Percentiles rank a stretch among this genome's conserved stretches.
Conservation (phyloP, 352 stramenopile genomes). For the Globisporangium takayamanum region DNA sequence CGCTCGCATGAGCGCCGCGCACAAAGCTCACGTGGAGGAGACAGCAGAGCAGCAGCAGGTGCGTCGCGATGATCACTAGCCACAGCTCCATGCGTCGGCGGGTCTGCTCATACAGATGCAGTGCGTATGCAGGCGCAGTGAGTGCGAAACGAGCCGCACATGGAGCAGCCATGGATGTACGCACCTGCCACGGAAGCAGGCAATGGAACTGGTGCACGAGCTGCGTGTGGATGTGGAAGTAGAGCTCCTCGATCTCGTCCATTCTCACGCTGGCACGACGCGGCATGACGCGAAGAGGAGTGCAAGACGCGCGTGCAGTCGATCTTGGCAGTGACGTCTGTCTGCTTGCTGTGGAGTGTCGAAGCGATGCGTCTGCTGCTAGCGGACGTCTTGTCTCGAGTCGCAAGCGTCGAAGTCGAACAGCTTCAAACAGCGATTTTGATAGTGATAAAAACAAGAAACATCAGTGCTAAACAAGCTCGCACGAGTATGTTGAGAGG, state of each 20-base stretch:
- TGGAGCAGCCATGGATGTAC: constrained; percentile 1
- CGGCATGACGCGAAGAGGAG: too few relatives aligned
- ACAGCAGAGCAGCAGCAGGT: constrained; percentile 40
- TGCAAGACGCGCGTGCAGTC: too few relatives aligned
- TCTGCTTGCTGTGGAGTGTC: too few relatives aligned
- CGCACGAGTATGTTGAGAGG: too few relatives aligned
- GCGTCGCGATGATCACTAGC: constrained; percentile 48
- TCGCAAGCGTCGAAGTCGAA: too few relatives aligned
- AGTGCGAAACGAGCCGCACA: neutral
- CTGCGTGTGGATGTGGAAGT: constrained; percentile 69
- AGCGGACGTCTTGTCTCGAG: too few relatives aligned
- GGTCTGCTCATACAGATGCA: constrained; percentile 19
- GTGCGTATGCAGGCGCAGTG: too few relatives aligned
- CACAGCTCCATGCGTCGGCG: constrained; percentile 47
- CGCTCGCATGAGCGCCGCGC: constrained; percentile 15
- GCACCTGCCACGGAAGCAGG: constrained; percentile 38
- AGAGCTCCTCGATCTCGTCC: constrained; percentile 64
- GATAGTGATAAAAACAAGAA: too few relatives aligned
- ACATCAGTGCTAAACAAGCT: too few relatives aligned
- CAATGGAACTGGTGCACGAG: constrained; percentile 40
- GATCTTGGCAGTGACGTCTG: too few relatives aligned
- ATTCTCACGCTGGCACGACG: constrained; percentile 24
- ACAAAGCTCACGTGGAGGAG: constrained; percentile 55
- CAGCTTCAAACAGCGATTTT: too few relatives aligned
- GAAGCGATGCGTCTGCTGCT: too few relatives aligned